These are phyloP conservation scores for Fistulifera pelliculosa DNA, from an alignment of 108 stramenopile species.

Conservation along the genomic window DNA sequence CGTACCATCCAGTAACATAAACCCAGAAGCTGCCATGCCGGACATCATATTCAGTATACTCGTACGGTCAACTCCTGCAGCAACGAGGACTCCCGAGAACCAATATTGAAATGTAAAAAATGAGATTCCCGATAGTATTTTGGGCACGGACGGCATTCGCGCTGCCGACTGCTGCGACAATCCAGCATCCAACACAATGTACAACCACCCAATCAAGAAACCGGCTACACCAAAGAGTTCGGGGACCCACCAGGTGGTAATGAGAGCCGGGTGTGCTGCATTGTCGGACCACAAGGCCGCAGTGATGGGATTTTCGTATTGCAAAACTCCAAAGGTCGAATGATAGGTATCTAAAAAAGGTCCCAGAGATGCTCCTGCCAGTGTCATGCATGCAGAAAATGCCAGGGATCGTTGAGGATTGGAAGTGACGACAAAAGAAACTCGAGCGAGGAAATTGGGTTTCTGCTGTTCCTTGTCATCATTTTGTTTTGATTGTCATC, in stretches of 20 bases:
- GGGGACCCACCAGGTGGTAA: conserved; percentile 82
- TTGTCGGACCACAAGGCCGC: conserved; percentile 34
- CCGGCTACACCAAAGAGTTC: conserved; percentile 78
- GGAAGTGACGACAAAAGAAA: too few species aligned
- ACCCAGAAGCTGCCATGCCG: conserved; percentile 50
- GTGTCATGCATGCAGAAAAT: conserved; percentile 46
- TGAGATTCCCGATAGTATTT: conserved; percentile 62
- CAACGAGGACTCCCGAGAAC: conserved; percentile 56
- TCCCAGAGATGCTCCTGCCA: conserved; percentile 69
- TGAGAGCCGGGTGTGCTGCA: conserved; percentile 35
- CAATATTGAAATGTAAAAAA: conserved; percentile 85
- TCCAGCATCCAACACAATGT: conserved; percentile 50
- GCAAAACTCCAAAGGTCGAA: conserved; percentile 64
- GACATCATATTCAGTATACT: conserved; percentile 64
- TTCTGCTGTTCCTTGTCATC: too few species aligned
- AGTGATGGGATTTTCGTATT: conserved; percentile 60
- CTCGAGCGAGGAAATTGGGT: too few species aligned
- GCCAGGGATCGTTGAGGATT: not conserved
- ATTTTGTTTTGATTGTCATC: too few species aligned
- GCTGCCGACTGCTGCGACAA: conserved; percentile 9
- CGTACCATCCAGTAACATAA: conserved; percentile 53
- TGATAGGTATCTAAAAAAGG: conserved; percentile 83
- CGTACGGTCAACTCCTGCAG: conserved; percentile 34
- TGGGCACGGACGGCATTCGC: conserved; percentile 17
- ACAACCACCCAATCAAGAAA: conserved; percentile 78